phyloP scores from a whole-genome alignment of 129 eudicot genomes.

The Saposhnikovia divaricata region DNA sequence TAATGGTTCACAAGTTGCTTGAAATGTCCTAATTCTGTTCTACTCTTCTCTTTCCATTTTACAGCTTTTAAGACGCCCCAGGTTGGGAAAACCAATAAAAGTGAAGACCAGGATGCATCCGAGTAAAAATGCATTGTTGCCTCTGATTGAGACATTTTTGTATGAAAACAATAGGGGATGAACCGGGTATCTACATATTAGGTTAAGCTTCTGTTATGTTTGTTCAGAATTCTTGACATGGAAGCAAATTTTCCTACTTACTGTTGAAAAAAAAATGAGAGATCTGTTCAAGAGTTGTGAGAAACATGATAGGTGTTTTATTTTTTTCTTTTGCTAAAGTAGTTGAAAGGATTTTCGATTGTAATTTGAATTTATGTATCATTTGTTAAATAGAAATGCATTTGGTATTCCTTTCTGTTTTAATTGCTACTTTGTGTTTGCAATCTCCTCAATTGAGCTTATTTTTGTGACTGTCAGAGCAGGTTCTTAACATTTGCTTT shows the following conservation, averaged over 20 bases:
- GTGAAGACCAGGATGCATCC: constrained; percentile 8
- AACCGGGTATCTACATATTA: not conserved
- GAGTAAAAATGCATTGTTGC: not conserved
- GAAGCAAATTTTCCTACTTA: not conserved
- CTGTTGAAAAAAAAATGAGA: not conserved
- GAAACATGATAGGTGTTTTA: not conserved
- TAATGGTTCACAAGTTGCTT: not conserved
- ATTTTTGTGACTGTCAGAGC: not conserved
- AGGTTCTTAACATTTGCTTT: not conserved
- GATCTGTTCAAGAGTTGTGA: not conserved
- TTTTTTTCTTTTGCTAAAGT: not conserved
- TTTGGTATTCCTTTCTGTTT: not conserved
- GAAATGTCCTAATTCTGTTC: not conserved
- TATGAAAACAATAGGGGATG: not conserved
- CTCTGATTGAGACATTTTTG: not conserved
- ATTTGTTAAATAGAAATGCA: not conserved
- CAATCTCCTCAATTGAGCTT: not conserved
- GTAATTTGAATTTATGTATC: not conserved
- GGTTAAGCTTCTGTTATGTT: not conserved
- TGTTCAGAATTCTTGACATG: not conserved
- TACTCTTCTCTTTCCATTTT: not conserved
- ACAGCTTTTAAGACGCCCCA: not conserved
- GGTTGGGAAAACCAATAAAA: not conserved
- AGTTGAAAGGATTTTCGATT: not conserved
- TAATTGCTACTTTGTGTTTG: not conserved